Evolutionary conservation across 106 monocot species (phyloP), one percentile per base, ranked within the genome.

Genomic region (Apostasia ramifera): DNA sequence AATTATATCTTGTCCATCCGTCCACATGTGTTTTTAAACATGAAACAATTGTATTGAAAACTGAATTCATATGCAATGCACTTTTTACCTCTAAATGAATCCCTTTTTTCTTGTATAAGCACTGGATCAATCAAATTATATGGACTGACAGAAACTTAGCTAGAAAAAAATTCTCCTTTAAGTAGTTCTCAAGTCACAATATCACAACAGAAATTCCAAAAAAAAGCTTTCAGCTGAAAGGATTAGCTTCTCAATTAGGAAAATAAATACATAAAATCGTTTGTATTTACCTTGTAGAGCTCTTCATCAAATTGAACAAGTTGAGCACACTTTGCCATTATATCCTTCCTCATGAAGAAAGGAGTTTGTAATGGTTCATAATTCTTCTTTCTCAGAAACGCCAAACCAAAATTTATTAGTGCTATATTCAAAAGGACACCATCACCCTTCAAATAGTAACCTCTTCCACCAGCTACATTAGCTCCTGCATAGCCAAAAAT

Each of bases 311-410:
- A 97, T 69, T 97, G 97, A 73, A 89, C 73, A 61, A 97, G 77
- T 54, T 97, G 97, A 39, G 97, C 97, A 81, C 97, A 97, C 71
- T 89, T 97, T 71, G 65, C 92, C 97, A 97, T 97, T 1, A 85
- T 77, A 52, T 97, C 97, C 74, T 97, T 97, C 70, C 97, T 84
- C 97, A 97, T 97, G 73, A 97, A 97, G 69, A 92, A 97, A 41
- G 97, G 97, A 72, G 97, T 97, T 40, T 97, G 97, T 61, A 97
- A 66, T 59, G 82, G 82, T 48, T 76, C 70, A 70, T 83, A 92
- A 13, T 88, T 88, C 52, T 87, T 77, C 57, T 82, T 76, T 54
- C 58, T 67, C 70, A 97, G 75, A 78, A 97, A 97, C 42, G 80
- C 71, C 52, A 97, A 73, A 40, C 83, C 92, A 63, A 82, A 97